These are phyloP conservation scores for Starmerella etchellsii DNA, from an alignment of 805 yeast genomes.

Conservation along the genomic window DNA sequence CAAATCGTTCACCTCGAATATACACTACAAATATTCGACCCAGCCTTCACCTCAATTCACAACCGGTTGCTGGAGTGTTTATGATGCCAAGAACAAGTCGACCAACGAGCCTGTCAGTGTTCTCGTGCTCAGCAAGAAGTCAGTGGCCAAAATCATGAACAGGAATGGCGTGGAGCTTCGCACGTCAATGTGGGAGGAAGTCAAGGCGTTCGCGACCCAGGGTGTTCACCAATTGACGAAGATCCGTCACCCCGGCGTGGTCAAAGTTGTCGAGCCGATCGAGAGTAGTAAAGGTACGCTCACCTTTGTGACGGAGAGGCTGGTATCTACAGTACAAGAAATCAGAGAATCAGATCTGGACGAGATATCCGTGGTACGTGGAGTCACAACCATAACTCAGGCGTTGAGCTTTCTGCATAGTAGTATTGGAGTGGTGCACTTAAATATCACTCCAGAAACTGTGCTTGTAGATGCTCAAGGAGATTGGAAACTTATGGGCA, in stretches of 20 bases:
- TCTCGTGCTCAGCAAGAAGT: conserved; percentile 73
- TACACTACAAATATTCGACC: conserved; percentile 41
- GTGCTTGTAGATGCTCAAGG: conserved; percentile 62
- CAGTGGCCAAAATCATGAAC: conserved; percentile 44
- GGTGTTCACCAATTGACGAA: conserved; percentile 65
- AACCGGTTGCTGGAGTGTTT: conserved; percentile 73
- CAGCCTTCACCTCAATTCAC: conserved; percentile 59
- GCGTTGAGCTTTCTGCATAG: conserved; percentile 76
- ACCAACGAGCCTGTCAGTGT: conserved; percentile 46
- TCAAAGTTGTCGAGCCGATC: conserved; percentile 73
- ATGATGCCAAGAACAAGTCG: conserved; percentile 62
- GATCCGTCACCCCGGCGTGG: conserved; percentile 77
- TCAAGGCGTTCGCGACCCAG: conserved; percentile 47
- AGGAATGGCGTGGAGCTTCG: conserved; percentile 40
- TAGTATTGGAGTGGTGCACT: conserved; percentile 59
- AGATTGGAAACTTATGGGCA: conserved; percentile 88
- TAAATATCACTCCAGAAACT: conserved; percentile 66
- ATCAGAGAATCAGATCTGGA: conserved; percentile 42
- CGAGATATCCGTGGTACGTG: conserved; percentile 64
- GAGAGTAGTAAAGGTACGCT: conserved; percentile 74
- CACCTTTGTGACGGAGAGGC: conserved; percentile 73
- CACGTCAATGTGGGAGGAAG: conserved; percentile 42
- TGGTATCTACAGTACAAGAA: conserved; percentile 40
- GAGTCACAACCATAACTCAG: conserved; percentile 61
- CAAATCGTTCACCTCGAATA: conserved; percentile 23